Evolutionary conservation across 139 green algal species (phyloP).

Genomic region (Asterochloris erici): DNA sequence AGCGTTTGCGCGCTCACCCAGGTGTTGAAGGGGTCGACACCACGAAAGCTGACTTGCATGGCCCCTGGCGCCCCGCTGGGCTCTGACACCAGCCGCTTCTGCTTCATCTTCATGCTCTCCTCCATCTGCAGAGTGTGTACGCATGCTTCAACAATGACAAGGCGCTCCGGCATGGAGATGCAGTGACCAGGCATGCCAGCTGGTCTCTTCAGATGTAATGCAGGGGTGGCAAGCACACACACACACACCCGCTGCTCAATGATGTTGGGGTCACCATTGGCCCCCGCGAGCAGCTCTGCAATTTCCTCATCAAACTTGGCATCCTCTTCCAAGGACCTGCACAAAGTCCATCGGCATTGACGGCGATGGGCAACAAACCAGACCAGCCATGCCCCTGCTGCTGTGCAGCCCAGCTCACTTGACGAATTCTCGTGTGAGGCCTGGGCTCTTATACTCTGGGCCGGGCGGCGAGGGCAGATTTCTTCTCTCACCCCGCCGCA

Average conservation of each 20-base stretch:
- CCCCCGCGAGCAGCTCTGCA: conserved; percentile 11
- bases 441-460: no score
- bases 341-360: no score
- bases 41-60: conserved; percentile 47
- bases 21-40: conserved; percentile 59
- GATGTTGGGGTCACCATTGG: conserved; percentile 11
- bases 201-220: no score
- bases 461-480: no score
- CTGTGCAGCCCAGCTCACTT: no score
- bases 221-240: background rate
- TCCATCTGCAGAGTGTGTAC: background rate
- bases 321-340: conserved; percentile 20
- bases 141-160: no score
- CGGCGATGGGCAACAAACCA: no score
- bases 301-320: conserved; percentile 14
- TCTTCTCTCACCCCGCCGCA: no score
- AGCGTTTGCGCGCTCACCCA: conserved; percentile 38
- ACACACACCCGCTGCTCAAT: conserved; percentile 8
- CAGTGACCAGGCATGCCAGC: no score
- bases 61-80: conserved; percentile 22
- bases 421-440: no score
- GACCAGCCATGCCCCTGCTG: no score
- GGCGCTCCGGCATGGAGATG: no score
- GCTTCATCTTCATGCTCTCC: background rate
- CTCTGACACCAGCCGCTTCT: background rate